Evolutionary conservation across 805 yeast species (phyloP).

Genomic region (Myxozyma sirexii): DNA sequence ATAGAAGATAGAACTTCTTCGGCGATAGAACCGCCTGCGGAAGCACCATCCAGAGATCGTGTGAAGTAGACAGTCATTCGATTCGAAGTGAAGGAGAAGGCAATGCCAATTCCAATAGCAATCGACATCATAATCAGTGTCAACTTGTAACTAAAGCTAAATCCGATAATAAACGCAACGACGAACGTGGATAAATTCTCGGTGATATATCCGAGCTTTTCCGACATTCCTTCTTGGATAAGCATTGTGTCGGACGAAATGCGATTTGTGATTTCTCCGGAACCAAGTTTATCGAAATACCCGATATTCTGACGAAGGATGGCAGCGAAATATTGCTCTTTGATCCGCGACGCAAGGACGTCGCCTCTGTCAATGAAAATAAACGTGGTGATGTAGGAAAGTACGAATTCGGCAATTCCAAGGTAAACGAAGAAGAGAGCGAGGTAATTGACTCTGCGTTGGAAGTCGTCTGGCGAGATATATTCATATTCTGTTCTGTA

Average conservation of each 20-base stretch:
- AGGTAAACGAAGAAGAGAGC: slow-evolving; percentile 42
- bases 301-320: slow-evolving; percentile 47
- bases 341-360: slow-evolving; percentile 45
- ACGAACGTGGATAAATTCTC: slow-evolving; percentile 45
- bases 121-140: slow-evolving; percentile 43
- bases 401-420: slow-evolving; percentile 42
- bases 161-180: slow-evolving; percentile 44
- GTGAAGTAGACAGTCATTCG: slow-evolving; percentile 34
- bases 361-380: slow-evolving; percentile 48
- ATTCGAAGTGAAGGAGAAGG: slow-evolving; percentile 37
- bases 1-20: slow-evolving; percentile 47
- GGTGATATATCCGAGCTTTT: slow-evolving; percentile 45
- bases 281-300: slow-evolving; percentile 47
- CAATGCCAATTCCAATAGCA: slow-evolving; percentile 39
- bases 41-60: slow-evolving; percentile 7
- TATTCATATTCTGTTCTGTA: not conserved
- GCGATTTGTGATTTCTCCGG: slow-evolving; percentile 48
- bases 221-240: slow-evolving; percentile 49
- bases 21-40: slow-evolving; percentile 42
- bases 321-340: slow-evolving; percentile 43
- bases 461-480: slow-evolving; percentile 4
- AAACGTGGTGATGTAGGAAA: slow-evolving; percentile 41
- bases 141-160: slow-evolving; percentile 45
- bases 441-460: not conserved
- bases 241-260: slow-evolving; percentile 47